Evolutionary conservation across 2,329 filamentous ascomycete genomes (phyloP).

Genomic region (Pyrenophora graminea): DNA sequence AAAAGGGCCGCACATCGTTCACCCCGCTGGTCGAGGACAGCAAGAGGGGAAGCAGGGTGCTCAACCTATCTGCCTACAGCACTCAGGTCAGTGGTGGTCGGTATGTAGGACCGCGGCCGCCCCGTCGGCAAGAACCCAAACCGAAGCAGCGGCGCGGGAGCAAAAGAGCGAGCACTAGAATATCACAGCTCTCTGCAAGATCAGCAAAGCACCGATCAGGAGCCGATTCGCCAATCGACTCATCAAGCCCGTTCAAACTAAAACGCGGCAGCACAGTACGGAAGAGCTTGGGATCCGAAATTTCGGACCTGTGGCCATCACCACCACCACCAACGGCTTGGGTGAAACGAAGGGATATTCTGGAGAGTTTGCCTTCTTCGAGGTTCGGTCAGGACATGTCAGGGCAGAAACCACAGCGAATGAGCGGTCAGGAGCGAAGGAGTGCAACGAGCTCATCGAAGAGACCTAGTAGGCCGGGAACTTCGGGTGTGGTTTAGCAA

Average conservation of each 20-base stretch:
- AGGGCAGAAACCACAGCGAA: neutral
- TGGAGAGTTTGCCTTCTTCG: conserved; percentile 2
- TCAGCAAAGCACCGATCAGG: conserved; percentile 1
- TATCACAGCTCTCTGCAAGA: neutral
- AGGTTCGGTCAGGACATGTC: conserved; percentile 8
- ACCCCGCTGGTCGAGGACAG: conserved; percentile 14
- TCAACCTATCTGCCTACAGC: conserved; percentile 26
- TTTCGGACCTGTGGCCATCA: conserved; percentile 24
- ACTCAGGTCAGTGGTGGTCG: conserved; percentile 12
- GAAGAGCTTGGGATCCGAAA: conserved; percentile 21
- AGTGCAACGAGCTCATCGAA: neutral
- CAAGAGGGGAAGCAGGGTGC: conserved; percentile 21
- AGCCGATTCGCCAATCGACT: conserved; percentile 36
- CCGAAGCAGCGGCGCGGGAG: no score
- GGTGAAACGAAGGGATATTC: conserved; percentile 8
- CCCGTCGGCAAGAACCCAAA: neutral
- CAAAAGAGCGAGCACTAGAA: neutral
- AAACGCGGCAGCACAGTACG: conserved; percentile 34
- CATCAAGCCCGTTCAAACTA: conserved; percentile 33
- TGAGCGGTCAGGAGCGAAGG: neutral
- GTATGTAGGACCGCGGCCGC: neutral
- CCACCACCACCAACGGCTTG: conserved; percentile 22
- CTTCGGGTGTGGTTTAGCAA: conserved; percentile 3
- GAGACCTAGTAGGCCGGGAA: neutral
- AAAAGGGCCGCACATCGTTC: conserved; percentile 18